phyloP scores from a whole-genome alignment of 2,329 filamentous ascomycete species.

The Zelopaecilomyces penicillatus region DNA sequence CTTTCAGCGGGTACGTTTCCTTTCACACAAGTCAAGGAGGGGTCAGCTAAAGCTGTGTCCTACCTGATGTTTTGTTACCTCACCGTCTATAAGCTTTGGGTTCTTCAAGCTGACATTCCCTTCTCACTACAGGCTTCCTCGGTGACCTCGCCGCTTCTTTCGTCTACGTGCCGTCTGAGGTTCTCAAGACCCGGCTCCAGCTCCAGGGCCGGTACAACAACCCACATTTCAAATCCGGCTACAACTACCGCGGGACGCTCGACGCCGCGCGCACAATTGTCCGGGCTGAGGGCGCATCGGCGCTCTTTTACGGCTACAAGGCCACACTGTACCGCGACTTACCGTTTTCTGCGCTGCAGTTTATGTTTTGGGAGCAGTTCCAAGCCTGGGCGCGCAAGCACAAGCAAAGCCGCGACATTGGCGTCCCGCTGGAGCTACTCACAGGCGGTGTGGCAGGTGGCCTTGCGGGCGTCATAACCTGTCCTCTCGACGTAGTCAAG shows the following conservation, averaged over 20 bases:
- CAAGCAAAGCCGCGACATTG: slow-evolving; percentile 75
- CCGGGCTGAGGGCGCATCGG: slow-evolving; percentile 69
- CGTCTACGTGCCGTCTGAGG: slow-evolving; percentile 93
- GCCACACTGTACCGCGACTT: slow-evolving; percentile 91
- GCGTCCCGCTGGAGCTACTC: slow-evolving; percentile 72
- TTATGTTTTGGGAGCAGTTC: slow-evolving; percentile 97
- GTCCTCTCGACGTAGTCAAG: slow-evolving; percentile 94
- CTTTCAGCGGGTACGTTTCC: slow-evolving; percentile 61
- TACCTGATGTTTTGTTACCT: too few relatives aligned
- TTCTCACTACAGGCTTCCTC: slow-evolving; percentile 71
- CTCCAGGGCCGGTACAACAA: slow-evolving; percentile 94
- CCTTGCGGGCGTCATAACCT: slow-evolving; percentile 88
- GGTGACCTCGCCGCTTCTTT: slow-evolving; percentile 88
- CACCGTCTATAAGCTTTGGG: too few relatives aligned
- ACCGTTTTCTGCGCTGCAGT: slow-evolving; percentile 92
- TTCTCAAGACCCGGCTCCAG: slow-evolving; percentile 93
- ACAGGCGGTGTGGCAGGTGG: slow-evolving; percentile 87
- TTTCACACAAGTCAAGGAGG: not conserved
- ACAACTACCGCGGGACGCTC: slow-evolving; percentile 83
- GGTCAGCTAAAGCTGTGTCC: not conserved
- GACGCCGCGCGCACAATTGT: slow-evolving; percentile 84
- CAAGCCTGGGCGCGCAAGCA: slow-evolving; percentile 72
- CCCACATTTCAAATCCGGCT: slow-evolving; percentile 84
- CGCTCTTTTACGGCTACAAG: slow-evolving; percentile 94
- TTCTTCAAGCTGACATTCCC: slow-evolving; percentile 11